These are phyloP conservation scores for Barnettozyma sp. DNA, from an alignment of 805 yeast species.

Conservation along the genomic window DNA sequence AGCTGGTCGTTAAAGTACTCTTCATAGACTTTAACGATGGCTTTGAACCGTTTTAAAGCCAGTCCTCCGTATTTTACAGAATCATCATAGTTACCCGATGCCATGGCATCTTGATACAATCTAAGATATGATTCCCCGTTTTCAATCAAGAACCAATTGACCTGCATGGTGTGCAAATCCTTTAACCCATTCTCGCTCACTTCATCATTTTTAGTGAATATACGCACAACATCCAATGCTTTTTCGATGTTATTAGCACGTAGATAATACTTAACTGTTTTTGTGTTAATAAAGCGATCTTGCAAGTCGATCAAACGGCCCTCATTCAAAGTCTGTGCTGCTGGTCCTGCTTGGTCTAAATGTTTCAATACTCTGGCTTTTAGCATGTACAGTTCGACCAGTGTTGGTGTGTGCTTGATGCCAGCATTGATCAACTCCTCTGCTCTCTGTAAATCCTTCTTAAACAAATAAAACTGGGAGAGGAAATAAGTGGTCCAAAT, in stretches of 20 bases:
- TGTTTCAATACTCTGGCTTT: slow-evolving; percentile 80
- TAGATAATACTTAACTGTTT: slow-evolving; percentile 74
- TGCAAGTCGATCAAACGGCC: slow-evolving; percentile 78
- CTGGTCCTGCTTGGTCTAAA: slow-evolving; percentile 50
- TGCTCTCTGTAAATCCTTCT: slow-evolving; percentile 50
- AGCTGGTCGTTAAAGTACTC: slow-evolving; percentile 78
- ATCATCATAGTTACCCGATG: slow-evolving; percentile 31
- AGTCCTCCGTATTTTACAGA: slow-evolving; percentile 53
- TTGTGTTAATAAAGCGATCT: slow-evolving; percentile 87
- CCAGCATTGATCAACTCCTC: slow-evolving; percentile 52
- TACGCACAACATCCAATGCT: slow-evolving; percentile 65
- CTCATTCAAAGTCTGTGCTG: slow-evolving; percentile 57
- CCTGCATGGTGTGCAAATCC: slow-evolving; percentile 85
- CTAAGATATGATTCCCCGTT: slow-evolving; percentile 79
- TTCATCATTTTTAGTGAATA: slow-evolving; percentile 83
- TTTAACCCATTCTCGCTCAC: slow-evolving; percentile 67
- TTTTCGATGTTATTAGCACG: slow-evolving; percentile 68
- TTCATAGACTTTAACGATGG: slow-evolving; percentile 59
- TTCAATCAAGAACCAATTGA: slow-evolving; percentile 81
- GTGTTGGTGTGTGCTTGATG: slow-evolving; percentile 68
- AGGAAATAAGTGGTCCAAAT: slow-evolving; percentile 73
- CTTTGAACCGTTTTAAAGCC: slow-evolving; percentile 70
- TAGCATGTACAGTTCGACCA: slow-evolving; percentile 73
- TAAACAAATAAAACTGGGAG: slow-evolving; percentile 65
- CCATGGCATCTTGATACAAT: slow-evolving; percentile 39